Percentiles rank a stretch among this genome's conserved stretches.
Evolutionary conservation across 306 rosid genomes (phyloP).

Genomic region (Rubus parviflorus): DNA sequence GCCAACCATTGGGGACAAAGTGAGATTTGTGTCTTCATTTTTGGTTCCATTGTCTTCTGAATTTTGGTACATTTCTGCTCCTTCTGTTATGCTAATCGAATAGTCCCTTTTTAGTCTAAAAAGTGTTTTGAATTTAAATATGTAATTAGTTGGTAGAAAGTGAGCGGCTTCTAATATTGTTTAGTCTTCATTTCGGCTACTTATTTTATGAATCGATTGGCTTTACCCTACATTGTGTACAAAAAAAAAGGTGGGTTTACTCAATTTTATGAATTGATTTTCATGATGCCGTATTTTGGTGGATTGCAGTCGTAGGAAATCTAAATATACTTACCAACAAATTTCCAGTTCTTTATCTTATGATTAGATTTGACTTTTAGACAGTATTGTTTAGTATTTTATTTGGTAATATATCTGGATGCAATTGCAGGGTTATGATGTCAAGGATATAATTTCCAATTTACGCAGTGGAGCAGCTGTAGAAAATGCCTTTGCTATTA

Average conservation of each 20-base stretch:
- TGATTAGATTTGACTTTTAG: not conserved
- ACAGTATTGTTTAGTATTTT: not conserved
- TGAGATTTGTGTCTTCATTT: too few relatives aligned
- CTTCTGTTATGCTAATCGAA: not conserved
- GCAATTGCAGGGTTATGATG: conserved; percentile 58
- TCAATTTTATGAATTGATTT: not conserved
- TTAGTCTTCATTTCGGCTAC: not conserved
- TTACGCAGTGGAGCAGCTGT: conserved; percentile 75
- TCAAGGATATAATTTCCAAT: conserved; percentile 52
- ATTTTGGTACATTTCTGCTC: not conserved
- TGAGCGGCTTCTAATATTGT: not conserved
- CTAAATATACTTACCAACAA: not conserved
- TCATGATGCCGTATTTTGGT: not conserved
- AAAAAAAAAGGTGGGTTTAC: not conserved
- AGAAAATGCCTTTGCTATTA: conserved; percentile 64
- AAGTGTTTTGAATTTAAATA: not conserved
- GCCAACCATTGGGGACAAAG: not conserved
- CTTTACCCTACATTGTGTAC: not conserved
- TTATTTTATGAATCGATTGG: not conserved
- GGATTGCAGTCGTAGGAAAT: not conserved
- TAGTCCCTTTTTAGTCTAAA: not conserved
- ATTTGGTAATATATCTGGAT: conserved; percentile 14
- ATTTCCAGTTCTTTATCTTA: not conserved
- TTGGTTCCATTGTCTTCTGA: not conserved
- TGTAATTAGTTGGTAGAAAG: not conserved